Evolutionary conservation across 225 moss, liverwort and hornwort species (phyloP).

Genomic region (Pseudoscleropodium purum): DNA sequence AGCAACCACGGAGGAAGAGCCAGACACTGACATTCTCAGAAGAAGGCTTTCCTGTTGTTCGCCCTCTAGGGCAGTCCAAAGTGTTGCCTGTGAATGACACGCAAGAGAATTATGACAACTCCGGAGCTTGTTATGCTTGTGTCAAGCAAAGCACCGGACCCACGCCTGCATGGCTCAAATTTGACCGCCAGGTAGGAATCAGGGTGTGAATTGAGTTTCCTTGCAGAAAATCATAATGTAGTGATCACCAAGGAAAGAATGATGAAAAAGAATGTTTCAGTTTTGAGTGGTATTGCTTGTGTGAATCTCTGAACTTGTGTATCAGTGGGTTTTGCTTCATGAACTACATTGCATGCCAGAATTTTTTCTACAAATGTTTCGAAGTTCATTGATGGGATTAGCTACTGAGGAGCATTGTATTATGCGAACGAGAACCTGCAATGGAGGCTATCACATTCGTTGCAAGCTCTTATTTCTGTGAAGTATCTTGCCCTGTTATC

Average conservation of each 20-base stretch:
- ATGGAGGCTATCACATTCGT: not conserved
- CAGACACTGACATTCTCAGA: slow-evolving; percentile 76
- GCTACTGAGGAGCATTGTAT: not conserved
- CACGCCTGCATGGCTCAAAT: slow-evolving; percentile 82
- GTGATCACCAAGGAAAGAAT: not conserved
- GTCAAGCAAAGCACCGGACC: slow-evolving; percentile 61
- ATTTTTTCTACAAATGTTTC: not conserved
- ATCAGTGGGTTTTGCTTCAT: not conserved
- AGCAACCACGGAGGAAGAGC: slow-evolving; percentile 67
- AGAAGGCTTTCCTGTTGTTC: slow-evolving; percentile 69
- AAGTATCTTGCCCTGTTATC: not conserved
- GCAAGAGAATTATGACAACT: slow-evolving; percentile 86
- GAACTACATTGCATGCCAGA: not conserved
- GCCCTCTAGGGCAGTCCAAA: slow-evolving; percentile 45
- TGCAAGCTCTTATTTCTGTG: not conserved
- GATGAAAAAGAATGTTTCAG: too few relatives aligned
- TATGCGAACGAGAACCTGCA: not conserved
- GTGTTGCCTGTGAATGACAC: slow-evolving; percentile 48
- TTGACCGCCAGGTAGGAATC: slow-evolving; percentile 44
- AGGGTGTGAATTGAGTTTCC: not conserved
- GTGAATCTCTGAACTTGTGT: not conserved
- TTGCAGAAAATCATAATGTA: not conserved
- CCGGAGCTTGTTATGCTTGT: slow-evolving; percentile 76
- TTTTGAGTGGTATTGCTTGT: too few relatives aligned
- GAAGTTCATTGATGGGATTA: not conserved